These are phyloP conservation scores for Chalciporus sphaerocephalus DNA, from an alignment of 768 basidiomycete species.

Conservation along the genomic window DNA sequence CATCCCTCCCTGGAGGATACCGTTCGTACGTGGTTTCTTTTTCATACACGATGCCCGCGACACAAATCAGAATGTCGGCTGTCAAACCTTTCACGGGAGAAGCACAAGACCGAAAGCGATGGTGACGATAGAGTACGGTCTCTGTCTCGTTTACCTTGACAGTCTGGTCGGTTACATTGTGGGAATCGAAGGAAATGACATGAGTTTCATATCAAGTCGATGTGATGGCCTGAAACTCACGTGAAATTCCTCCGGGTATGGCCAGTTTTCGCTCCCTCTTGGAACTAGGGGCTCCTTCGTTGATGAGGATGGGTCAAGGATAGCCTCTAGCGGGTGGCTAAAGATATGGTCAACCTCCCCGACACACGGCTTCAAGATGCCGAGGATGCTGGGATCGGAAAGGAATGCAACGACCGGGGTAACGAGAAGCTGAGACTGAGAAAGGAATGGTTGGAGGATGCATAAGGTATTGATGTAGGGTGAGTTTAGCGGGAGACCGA, in stretches of 20 bases:
- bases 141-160: slow-evolving; percentile 43
- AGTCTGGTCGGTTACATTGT: slow-evolving; percentile 54
- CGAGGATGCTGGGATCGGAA: slow-evolving; percentile 47
- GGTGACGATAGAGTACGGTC: slow-evolving; percentile 66
- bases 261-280: slow-evolving; percentile 70
- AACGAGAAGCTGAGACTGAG: slow-evolving; percentile 65
- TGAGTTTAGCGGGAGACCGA: slow-evolving; percentile 56
- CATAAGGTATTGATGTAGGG: slow-evolving; percentile 58
- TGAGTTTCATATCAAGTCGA: neutral
- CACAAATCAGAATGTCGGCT: slow-evolving; percentile 62
- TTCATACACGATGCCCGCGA: slow-evolving; percentile 62
- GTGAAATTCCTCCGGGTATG: slow-evolving; percentile 66
- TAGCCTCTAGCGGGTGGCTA: slow-evolving; percentile 68
- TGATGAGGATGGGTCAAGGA: slow-evolving; percentile 56
- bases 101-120: slow-evolving; percentile 72
- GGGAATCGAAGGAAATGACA: neutral
- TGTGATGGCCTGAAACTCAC: slow-evolving; percentile 45
- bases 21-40: slow-evolving; percentile 48
- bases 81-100: slow-evolving; percentile 85
- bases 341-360: slow-evolving; percentile 80
- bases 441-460: slow-evolving; percentile 61
- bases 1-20: slow-evolving; percentile 51
- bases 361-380: slow-evolving; percentile 48
- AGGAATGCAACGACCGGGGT: slow-evolving; percentile 76
- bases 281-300: slow-evolving; percentile 45